Evolutionary conservation across 805 yeast species (phyloP).

Genomic region (Candida pseudofarinosa): DNA sequence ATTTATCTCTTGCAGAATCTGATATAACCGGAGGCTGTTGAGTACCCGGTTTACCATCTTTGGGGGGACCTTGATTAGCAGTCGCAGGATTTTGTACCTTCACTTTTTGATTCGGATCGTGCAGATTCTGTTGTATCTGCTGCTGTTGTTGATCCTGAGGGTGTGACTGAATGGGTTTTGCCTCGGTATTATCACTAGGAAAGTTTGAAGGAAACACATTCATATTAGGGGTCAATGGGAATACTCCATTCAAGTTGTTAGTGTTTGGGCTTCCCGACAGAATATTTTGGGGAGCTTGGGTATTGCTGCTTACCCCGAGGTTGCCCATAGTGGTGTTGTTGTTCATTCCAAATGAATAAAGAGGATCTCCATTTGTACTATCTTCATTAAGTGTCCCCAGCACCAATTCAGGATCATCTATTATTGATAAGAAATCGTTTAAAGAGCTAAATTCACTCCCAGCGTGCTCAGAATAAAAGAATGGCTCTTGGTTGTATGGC

Average conservation of each 20-base stretch:
- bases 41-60: not conserved
- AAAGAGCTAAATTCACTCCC: slow-evolving; percentile 89
- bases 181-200: slow-evolving; percentile 6
- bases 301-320: not conserved
- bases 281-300: not conserved
- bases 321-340: slow-evolving; percentile 3
- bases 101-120: slow-evolving; percentile 3
- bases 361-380: slow-evolving; percentile 13
- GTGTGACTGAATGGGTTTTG: slow-evolving; percentile 5
- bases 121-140: slow-evolving; percentile 7
- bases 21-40: slow-evolving; percentile 39
- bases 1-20: slow-evolving; percentile 86
- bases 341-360: slow-evolving; percentile 20
- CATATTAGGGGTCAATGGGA: slow-evolving; percentile 28
- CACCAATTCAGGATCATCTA: slow-evolving; percentile 77
- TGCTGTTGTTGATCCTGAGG: slow-evolving; percentile 9
- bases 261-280: slow-evolving; percentile 4
- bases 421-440: slow-evolving; percentile 83
- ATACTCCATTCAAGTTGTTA: slow-evolving; percentile 15
- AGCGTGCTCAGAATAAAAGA: slow-evolving; percentile 85
- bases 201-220: slow-evolving; percentile 15
- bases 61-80: not conserved
- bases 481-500: slow-evolving; percentile 60
- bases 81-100: not conserved
- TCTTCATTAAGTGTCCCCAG: slow-evolving; percentile 37